A percentile compares a stretch with the other conserved stretches of the same genome.
Evolutionary conservation across 495 filamentous ascomycete species (phyloP).

Genomic region (Aspergillus ellipticus): DNA sequence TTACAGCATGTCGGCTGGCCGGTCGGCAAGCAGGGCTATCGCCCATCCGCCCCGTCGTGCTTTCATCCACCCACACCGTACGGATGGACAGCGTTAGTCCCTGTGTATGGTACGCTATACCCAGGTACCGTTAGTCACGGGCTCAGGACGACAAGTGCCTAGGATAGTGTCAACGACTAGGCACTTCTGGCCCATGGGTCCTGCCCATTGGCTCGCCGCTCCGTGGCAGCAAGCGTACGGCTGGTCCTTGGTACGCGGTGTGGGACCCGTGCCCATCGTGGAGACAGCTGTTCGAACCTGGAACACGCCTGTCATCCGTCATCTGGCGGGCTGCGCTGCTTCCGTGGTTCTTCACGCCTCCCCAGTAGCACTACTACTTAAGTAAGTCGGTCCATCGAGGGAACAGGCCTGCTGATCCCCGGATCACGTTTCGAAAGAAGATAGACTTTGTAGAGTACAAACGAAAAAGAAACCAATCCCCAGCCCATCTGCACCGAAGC

Average conservation of each 20-base stretch:
- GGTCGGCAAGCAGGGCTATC: neutral
- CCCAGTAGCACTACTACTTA: neutral
- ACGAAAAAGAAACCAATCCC: neutral
- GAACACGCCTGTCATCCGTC: slow-evolving; percentile 15
- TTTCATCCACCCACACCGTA: neutral
- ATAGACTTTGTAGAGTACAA: neutral
- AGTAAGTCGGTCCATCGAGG: neutral
- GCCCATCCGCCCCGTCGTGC: neutral
- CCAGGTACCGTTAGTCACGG: neutral
- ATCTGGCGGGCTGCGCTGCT: slow-evolving; percentile 1
- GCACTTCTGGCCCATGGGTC: neutral
- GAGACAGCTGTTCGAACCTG: slow-evolving; percentile 25
- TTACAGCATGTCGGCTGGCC: slow-evolving; percentile 3
- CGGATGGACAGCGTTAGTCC: too few species aligned
- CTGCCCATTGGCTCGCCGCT: slow-evolving; percentile 5
- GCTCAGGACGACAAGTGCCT: too few species aligned
- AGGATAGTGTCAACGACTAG: too few species aligned
- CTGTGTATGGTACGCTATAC: too few species aligned
- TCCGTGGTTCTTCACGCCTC: neutral
- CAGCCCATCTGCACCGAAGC: neutral
- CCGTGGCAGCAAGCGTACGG: slow-evolving; percentile 8
- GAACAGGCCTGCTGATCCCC: neutral
- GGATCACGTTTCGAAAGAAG: neutral
- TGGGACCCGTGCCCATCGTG: slow-evolving; percentile 19
- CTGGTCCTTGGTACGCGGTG: slow-evolving; percentile 10